These are phyloP conservation scores for Lepidopterella palustris DNA, from an alignment of 495 filamentous ascomycete genomes.

Conservation along the genomic window DNA sequence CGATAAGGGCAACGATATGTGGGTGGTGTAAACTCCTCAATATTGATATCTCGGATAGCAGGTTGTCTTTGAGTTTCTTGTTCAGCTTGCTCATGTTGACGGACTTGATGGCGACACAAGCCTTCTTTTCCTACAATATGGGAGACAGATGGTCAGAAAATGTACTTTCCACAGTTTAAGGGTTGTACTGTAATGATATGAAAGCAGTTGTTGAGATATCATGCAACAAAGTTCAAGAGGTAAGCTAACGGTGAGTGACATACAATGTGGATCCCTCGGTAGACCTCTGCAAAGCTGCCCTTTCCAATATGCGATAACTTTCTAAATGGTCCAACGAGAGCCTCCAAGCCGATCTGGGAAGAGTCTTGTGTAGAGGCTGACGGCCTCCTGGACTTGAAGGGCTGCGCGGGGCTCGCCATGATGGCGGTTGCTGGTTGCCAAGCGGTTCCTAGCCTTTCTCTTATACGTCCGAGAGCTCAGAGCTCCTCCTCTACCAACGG, in stretches of 20 bases:
- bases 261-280: conserved; percentile 77
- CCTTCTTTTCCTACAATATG: conserved; percentile 45
- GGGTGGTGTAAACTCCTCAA: conserved; percentile 87
- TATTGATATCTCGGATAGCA: conserved; percentile 90
- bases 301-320: conserved; percentile 82
- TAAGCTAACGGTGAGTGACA: conserved; percentile 34
- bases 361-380: conserved; percentile 39
- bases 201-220: background rate
- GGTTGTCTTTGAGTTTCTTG: conserved; percentile 92
- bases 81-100: conserved; percentile 85
- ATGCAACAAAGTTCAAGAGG: background rate
- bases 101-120: conserved; percentile 87
- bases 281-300: conserved; percentile 94
- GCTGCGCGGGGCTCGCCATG: conserved; percentile 40
- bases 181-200: too few relatives aligned
- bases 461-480: background rate
- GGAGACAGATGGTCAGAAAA: conserved; percentile 22
- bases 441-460: conserved; percentile 8
- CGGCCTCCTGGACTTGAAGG: conserved; percentile 43
- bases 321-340: conserved; percentile 68
- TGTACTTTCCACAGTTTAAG: background rate
- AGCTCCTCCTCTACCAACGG: conserved; percentile 37
- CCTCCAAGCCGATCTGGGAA: conserved; percentile 39
- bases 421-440: conserved; percentile 21
- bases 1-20: conserved; percentile 92